Evolutionary conservation across 2,329 filamentous ascomycete species (phyloP), one percentile per base, ranked within the genome.

Genomic region (Eurotiales sp.): DNA sequence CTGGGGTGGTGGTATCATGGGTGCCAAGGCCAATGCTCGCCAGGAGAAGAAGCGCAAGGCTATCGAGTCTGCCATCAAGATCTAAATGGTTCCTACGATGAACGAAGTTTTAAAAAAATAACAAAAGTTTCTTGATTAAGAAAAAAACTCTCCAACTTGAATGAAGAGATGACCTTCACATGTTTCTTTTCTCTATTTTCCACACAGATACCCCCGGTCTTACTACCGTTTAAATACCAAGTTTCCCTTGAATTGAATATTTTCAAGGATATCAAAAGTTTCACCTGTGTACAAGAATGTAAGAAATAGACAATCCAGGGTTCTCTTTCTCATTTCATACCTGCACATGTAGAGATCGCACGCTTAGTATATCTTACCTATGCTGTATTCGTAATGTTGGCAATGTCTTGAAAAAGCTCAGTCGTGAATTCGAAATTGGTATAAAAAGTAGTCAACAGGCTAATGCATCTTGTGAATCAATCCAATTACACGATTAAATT

Each of bases 1-100:
- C 79, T 99, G 95, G 93, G 93, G 95, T 80, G 93, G 93, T 84
- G 95, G 95, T 77, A 96, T 99, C 81, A 96, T 99, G 91, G 85
- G 93, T 70, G 82, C 86, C 74, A 99, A 99, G 89, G 91, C 93
- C 72, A 84, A 84, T 63, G 84, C 82, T 60, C 77, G 79, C 66
- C 78, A 79, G 70, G 81, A 83, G 76, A 96, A 96, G 88, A 90
- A 89, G 82, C 83, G 87, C 78, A 96, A 96, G 87, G 90, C 91
- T 71, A 71, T 93, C 59, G 93, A 97, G 79, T 78, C 77, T 71
- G 91, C 93, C 73, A 90, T 96, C 84, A 97, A 97, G 88, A 95
- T 99, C 80, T 99, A 95, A 82, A 69, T 57, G 50, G 10, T 30
- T 50, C 46, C 29, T 52, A 50, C 25, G 19, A 25, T 45, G 39